phyloP scores from a whole-genome alignment of 257 asterid genomes.

The Solanum chiquidenum region DNA sequence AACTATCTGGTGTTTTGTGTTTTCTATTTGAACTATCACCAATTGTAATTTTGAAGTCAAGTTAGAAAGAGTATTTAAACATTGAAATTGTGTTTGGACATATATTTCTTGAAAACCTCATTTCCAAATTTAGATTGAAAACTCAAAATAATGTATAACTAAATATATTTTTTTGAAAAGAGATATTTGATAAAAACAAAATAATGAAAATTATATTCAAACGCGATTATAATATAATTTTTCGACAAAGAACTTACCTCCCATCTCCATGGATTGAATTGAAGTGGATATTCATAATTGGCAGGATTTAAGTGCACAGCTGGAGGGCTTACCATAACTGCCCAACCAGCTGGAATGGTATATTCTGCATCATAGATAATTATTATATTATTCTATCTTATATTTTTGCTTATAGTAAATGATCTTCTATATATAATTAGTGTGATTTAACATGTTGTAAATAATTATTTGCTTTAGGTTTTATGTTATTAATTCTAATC shows the following conservation, averaged over 20 bases:
- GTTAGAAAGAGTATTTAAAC: neutral
- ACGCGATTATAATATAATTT: neutral
- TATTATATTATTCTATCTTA: neutral
- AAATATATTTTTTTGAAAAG: neutral
- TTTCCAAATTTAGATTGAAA: neutral
- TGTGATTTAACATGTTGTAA: neutral
- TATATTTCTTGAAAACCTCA: no score
- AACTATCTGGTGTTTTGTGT: neutral
- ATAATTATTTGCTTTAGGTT: no score
- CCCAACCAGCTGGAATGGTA: slow-evolving; percentile 92
- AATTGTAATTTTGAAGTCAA: neutral
- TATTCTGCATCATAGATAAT: slow-evolving; percentile 36
- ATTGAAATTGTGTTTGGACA: neutral
- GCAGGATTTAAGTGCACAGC: slow-evolving; percentile 78
- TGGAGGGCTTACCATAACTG: slow-evolving; percentile 80
- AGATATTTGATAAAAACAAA: no score
- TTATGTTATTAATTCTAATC: no score
- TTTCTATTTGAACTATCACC: neutral
- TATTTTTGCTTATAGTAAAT: neutral
- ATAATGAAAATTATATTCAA: neutral
- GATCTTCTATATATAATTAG: no score
- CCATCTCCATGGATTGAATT: slow-evolving; percentile 87
- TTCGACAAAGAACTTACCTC: slow-evolving; percentile 25
- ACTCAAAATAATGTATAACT: neutral
- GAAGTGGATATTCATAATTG: slow-evolving; percentile 59